Percentiles rank a stretch among this genome's conserved stretches.
These are phyloP conservation scores for Puccinia triticina DNA, from an alignment of 1,284 basidiomycete species.

Conservation along the genomic window DNA sequence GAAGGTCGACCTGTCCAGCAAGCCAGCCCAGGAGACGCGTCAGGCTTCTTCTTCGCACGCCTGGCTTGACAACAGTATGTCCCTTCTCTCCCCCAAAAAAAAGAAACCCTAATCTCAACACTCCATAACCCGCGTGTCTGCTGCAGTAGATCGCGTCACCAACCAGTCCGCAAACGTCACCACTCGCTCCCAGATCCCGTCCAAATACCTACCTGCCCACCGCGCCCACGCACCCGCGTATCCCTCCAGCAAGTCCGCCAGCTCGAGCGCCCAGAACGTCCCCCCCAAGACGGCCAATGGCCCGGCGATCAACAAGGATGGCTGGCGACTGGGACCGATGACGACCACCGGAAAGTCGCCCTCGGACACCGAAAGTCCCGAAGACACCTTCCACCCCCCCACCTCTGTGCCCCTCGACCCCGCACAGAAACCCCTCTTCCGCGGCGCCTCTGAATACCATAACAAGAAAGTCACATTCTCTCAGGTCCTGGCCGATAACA, in stretches of 20 bases:
- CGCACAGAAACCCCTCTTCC: neutral
- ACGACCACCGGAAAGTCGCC: neutral
- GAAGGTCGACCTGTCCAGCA: neutral
- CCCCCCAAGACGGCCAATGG: neutral
- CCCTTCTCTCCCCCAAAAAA: neutral
- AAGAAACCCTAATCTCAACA: no score
- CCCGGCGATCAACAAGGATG: neutral
- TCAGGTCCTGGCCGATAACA: neutral
- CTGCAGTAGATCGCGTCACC: neutral
- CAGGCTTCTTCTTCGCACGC: neutral
- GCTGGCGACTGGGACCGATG: neutral
- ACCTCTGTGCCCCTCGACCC: neutral
- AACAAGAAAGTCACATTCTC: constrained; percentile 14
- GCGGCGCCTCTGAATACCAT: neutral
- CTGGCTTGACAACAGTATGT: neutral
- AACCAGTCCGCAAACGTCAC: neutral
- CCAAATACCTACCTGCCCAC: neutral
- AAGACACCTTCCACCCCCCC: neutral
- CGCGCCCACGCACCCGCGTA: neutral
- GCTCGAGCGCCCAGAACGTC: neutral
- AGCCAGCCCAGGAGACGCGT: neutral
- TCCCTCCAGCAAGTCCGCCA: neutral
- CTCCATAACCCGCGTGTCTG: no score
- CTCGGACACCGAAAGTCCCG: constrained; percentile 24
- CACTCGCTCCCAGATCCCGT: neutral